phyloP scores from a whole-genome alignment of 2,329 filamentous ascomycete genomes.

The Sordariomycetes sp. region DNA sequence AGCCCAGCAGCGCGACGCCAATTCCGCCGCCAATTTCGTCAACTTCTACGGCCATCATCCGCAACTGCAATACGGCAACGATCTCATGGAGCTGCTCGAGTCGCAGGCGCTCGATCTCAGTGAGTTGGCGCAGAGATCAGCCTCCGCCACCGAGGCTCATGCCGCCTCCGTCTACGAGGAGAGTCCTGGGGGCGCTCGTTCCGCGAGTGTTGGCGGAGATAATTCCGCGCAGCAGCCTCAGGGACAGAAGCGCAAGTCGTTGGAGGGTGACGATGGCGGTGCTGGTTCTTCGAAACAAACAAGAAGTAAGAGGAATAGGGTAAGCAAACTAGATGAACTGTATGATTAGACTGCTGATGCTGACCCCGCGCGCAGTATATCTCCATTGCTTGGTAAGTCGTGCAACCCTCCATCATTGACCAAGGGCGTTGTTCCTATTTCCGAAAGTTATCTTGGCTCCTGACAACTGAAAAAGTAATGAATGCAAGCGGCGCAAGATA shows the following conservation, averaged over 20 bases:
- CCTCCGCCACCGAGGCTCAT: slow-evolving; percentile 13
- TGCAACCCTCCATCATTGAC: too few relatives aligned
- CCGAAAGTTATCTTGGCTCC: too few relatives aligned
- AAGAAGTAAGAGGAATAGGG: slow-evolving; percentile 51
- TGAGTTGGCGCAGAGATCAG: slow-evolving; percentile 33
- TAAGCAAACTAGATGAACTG: slow-evolving; percentile 21
- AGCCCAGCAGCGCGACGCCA: too few relatives aligned
- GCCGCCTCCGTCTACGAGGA: slow-evolving; percentile 15
- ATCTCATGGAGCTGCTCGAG: slow-evolving; percentile 42
- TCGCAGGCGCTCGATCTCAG: slow-evolving; percentile 45
- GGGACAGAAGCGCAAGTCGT: slow-evolving; percentile 23
- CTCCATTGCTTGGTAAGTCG: slow-evolving; percentile 49
- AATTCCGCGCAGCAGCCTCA: slow-evolving; percentile 31
- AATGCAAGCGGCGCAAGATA: slow-evolving; percentile 67
- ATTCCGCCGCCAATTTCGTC: too few relatives aligned
- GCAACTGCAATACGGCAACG: not conserved
- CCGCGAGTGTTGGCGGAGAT: slow-evolving; percentile 34
- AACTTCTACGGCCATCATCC: too few relatives aligned
- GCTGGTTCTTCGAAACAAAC: slow-evolving; percentile 34
- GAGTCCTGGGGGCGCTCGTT: slow-evolving; percentile 21
- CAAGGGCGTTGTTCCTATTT: too few relatives aligned
- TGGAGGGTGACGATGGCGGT: slow-evolving; percentile 33
- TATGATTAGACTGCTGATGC: too few relatives aligned
- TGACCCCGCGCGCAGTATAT: slow-evolving; percentile 35
- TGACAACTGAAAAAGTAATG: slow-evolving; percentile 49